Base-by-base conservation (phyloP, 176 grass and related monocot genomes). In the Poa pratensis region DNA sequence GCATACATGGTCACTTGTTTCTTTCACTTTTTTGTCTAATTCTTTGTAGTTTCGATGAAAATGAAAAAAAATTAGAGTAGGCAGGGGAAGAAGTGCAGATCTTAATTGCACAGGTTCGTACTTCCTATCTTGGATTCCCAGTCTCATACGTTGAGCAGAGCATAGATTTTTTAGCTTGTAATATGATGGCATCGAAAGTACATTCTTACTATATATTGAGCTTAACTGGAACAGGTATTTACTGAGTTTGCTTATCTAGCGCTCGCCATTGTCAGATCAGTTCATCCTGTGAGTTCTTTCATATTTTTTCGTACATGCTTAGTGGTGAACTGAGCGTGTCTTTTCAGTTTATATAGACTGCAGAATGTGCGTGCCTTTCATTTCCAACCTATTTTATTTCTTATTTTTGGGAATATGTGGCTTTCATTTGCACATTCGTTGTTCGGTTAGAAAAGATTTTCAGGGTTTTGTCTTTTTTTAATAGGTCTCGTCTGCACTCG, bases 161-260 rank as follows among this genome's bases (percentile, higher is more conserved):
- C 58, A 85, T 84, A 84, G 85, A 37, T 67, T 54, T 59, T 79
- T 73, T 90, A 79, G 84, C 59, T 79, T 79, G 84, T 90, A 73
- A 37, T 68, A 68, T 39, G 30, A 68, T 85, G 50, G 16, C 15
- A 73, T 32, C 37, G 58, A 68, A 30, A 28, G 49, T 28, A 46
- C 58, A 51, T 7, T 83, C 37, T 32, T 68, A 80, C 5, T 53
- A n/a, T 71, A 58, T 90, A 55, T 86, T 49, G 39, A 30, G 20
- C 20, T 75, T 59, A 74, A 79, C 27, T 75, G 48, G 66, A 59
- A 87, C 79, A 83, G 75, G 80, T 83, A 74, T 83, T 86, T 83
- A 60, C 73, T 40, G 0, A 78, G 65, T 37, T 50, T 68, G n/a
- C 34, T 45, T 80, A 0, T 64, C 34, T 15, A 37, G 35, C 23